Evolutionary conservation across 1,284 basidiomycete genomes (phyloP).

Genomic region (Microbotryum saponariae): DNA sequence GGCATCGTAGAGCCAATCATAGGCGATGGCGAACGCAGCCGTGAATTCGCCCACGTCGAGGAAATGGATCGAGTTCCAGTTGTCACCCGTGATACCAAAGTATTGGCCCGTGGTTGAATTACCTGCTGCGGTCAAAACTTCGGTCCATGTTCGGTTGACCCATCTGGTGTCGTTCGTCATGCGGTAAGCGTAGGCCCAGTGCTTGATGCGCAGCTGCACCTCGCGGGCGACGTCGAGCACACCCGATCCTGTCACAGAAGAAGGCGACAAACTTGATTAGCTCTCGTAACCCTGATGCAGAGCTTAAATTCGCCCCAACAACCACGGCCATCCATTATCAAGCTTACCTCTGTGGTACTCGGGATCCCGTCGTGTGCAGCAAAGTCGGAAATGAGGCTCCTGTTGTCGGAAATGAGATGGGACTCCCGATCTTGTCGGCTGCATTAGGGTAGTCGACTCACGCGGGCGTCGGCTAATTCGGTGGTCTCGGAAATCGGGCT

Average conservation of each 20-base stretch:
- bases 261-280: slow-evolving; percentile 39
- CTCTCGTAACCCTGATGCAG: too few relatives aligned
- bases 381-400: too few relatives aligned
- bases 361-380: too few relatives aligned
- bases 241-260: slow-evolving; percentile 54
- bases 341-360: too few relatives aligned
- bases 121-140: slow-evolving; percentile 58
- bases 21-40: slow-evolving; percentile 77
- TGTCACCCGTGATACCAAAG: slow-evolving; percentile 51
- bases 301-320: too few relatives aligned
- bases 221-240: slow-evolving; percentile 86
- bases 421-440: too few relatives aligned
- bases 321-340: too few relatives aligned
- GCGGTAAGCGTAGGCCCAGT: slow-evolving; percentile 82
- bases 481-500: too few relatives aligned
- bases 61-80: slow-evolving; percentile 63
- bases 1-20: slow-evolving; percentile 84
- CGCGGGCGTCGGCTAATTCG: too few relatives aligned
- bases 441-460: too few relatives aligned
- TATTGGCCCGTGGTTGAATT: slow-evolving; percentile 48
- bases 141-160: slow-evolving; percentile 74
- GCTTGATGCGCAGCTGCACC: slow-evolving; percentile 84
- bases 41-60: slow-evolving; percentile 79
- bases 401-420: too few relatives aligned
- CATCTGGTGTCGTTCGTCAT: slow-evolving; percentile 82